Percentiles rank a stretch among this genome's conserved stretches.
Conservation (phyloP, 2,329 filamentous ascomycete genomes). For the Pseudogymnoascus sp. region DNA sequence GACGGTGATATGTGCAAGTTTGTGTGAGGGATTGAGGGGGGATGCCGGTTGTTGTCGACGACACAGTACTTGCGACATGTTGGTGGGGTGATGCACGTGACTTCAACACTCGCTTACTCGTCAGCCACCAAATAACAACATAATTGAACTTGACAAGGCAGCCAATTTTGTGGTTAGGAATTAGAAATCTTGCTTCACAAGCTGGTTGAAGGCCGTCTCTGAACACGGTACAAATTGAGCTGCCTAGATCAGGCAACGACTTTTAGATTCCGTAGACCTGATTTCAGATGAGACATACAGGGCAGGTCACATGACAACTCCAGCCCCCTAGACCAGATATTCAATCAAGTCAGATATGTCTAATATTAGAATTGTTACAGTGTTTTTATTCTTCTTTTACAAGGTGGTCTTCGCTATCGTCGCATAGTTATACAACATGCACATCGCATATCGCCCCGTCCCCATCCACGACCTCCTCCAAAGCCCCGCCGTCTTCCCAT, state of each 20-base stretch:
- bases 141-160: background rate
- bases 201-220: background rate
- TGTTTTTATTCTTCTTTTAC: slow-evolving; percentile 4
- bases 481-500: slow-evolving; percentile 1
- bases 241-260: background rate
- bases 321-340: background rate
- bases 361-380: background rate
- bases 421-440: slow-evolving; percentile 2
- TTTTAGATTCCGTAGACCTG: background rate
- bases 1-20: slow-evolving; percentile 2
- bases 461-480: background rate
- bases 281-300: background rate
- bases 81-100: slow-evolving; percentile 6
- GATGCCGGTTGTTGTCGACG: slow-evolving; percentile 7
- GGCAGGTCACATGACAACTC: background rate
- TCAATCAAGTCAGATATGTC: background rate
- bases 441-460: background rate
- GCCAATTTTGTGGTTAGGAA: background rate
- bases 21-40: slow-evolving; percentile 7
- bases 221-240: background rate
- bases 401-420: background rate
- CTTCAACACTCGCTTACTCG: background rate
- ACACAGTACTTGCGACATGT: slow-evolving; percentile 5
- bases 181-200: background rate
- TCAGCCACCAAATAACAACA: slow-evolving; percentile 4